A percentile compares a stretch with the other conserved stretches of the same genome.
Conservation (phyloP, 305 asterid species). For the Ilex paraguariensis region DNA sequence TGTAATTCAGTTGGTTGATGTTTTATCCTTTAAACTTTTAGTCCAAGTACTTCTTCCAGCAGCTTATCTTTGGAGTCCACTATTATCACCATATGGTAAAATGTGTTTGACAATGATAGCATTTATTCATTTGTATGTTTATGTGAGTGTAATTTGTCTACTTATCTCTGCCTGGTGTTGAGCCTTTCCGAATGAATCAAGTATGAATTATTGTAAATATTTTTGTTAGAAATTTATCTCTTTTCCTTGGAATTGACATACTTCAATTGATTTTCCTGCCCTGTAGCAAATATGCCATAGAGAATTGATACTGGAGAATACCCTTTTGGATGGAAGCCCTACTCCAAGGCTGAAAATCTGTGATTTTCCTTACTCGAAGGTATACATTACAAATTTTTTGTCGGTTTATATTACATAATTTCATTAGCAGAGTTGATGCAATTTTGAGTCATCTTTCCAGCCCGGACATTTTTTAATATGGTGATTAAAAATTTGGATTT, state of each 20-base stretch:
- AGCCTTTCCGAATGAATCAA: too few species aligned
- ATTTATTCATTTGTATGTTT: too few species aligned
- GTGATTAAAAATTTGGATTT: too few species aligned
- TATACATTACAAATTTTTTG: not conserved
- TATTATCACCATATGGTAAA: conserved; percentile 65
- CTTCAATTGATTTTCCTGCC: conserved; percentile 8
- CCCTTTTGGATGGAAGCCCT: conserved; percentile 83
- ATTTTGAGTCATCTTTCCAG: too few species aligned
- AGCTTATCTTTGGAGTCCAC: conserved; percentile 82
- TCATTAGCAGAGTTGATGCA: too few species aligned
- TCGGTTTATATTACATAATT: too few species aligned
- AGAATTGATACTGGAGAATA: conserved; percentile 80
- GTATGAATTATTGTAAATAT: too few species aligned
- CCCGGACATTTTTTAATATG: too few species aligned
- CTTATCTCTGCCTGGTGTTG: too few species aligned
- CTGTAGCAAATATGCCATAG: conserved; percentile 84
- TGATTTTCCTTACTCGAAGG: conserved; percentile 88
- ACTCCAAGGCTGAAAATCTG: conserved; percentile 89
- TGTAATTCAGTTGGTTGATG: conserved; percentile 3
- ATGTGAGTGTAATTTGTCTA: too few species aligned
- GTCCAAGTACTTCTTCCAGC: conserved; percentile 98
- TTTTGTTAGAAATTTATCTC: not conserved
- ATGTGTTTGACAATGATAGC: not conserved
- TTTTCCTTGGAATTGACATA: not conserved
- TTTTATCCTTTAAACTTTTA: conserved; percentile 22